phyloP scores from a whole-genome alignment of 2,329 filamentous ascomycete genomes.

The Colletotrichum liriopes region DNA sequence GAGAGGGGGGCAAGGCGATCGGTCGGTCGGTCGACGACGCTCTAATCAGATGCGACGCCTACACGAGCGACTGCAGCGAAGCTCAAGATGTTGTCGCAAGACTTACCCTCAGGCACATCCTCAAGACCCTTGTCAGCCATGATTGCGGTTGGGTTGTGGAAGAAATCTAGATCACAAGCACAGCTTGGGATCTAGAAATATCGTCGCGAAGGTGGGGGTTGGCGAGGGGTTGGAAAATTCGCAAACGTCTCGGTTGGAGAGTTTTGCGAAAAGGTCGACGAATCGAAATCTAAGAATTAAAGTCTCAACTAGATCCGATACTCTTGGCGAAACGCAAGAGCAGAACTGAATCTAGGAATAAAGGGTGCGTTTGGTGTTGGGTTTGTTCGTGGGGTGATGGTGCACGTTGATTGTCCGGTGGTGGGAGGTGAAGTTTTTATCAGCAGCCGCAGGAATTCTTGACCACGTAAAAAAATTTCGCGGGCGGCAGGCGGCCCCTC shows the following conservation, averaged over 20 bases:
- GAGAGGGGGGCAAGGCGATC: conserved; percentile 9
- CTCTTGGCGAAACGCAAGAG: conserved; percentile 63
- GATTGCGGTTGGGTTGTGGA: conserved; percentile 79
- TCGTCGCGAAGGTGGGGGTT: conserved; percentile 44
- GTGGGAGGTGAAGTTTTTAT: conserved; percentile 45
- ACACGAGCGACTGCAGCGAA: background rate
- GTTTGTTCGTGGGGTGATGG: conserved; percentile 46
- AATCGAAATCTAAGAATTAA: conserved; percentile 50
- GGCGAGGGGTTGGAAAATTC: conserved; percentile 57
- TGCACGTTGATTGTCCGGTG: conserved; percentile 50
- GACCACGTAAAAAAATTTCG: conserved; percentile 55
- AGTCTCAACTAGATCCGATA: conserved; percentile 61
- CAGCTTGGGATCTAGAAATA: conserved; percentile 79
- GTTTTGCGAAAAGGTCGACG: conserved; percentile 46
- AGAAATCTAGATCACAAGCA: conserved; percentile 83
- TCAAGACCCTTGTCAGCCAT: conserved; percentile 99
- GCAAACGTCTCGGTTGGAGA: conserved; percentile 47
- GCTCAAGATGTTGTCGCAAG: conserved; percentile 2
- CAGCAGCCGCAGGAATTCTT: conserved; percentile 38
- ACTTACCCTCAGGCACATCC: conserved; percentile 87
- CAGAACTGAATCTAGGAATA: conserved; percentile 59
- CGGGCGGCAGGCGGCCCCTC: conserved; percentile 45
- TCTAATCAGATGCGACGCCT: background rate
- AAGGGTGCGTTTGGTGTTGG: conserved; percentile 41
- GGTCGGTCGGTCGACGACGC: conserved; percentile 19